phyloP scores from a whole-genome alignment of 108 stramenopile species.

The Epithemia pelagica region DNA sequence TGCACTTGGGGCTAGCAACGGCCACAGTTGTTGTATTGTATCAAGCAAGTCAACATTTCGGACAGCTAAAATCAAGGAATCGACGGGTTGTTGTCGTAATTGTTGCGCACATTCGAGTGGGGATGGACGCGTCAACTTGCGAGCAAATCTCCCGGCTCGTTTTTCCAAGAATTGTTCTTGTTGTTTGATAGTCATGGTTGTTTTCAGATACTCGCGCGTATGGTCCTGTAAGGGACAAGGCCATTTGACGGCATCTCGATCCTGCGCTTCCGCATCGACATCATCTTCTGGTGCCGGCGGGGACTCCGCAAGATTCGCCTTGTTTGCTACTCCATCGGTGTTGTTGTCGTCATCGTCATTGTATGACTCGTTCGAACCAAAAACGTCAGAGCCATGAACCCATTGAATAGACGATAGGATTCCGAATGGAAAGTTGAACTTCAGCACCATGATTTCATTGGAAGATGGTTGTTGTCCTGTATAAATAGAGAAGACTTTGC shows the following conservation, averaged over 20 bases:
- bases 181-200: constrained; percentile 33
- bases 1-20: constrained; percentile 48
- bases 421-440: constrained; percentile 63
- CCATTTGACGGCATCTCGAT: constrained; percentile 54
- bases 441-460: constrained; percentile 45
- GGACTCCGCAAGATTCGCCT: neutral
- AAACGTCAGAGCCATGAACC: constrained; percentile 67
- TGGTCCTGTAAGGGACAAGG: constrained; percentile 72
- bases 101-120: constrained; percentile 43
- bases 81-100: constrained; percentile 44
- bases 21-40: constrained; percentile 15
- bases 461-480: constrained; percentile 65
- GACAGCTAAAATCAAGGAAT: constrained; percentile 67
- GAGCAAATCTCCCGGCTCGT: constrained; percentile 61
- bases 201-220: constrained; percentile 53
- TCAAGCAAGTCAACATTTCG: constrained; percentile 62
- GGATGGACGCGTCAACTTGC: constrained; percentile 65
- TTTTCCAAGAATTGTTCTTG: constrained; percentile 59
- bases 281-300: constrained; percentile 16
- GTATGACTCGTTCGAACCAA: constrained; percentile 15
- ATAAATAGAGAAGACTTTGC: constrained; percentile 59
- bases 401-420: constrained; percentile 57
- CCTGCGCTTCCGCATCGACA: constrained; percentile 41
- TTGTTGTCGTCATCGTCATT: neutral
- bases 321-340: neutral